Percentiles rank a stretch among this genome's conserved stretches.
phyloP scores from a whole-genome alignment of 768 basidiomycete species.

The Mycena metata region DNA sequence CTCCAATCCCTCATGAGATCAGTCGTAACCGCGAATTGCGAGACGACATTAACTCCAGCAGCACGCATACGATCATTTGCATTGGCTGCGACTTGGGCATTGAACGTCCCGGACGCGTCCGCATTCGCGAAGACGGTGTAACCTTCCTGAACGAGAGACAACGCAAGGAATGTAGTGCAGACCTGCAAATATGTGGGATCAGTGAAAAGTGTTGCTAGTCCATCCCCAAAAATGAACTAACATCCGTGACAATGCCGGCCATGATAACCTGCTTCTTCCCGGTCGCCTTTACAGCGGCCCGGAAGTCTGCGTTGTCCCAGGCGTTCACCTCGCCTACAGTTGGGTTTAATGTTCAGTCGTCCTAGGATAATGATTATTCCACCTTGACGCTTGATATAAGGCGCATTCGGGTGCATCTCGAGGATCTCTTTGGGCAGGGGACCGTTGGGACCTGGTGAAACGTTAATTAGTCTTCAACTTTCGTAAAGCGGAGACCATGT shows the following conservation, averaged over 20 bases:
- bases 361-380: no score
- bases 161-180: slow-evolving; percentile 62
- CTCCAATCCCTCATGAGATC: slow-evolving; percentile 69
- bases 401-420: slow-evolving; percentile 59
- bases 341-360: neutral
- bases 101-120: slow-evolving; percentile 61
- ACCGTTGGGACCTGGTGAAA: slow-evolving; percentile 59
- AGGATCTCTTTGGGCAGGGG: slow-evolving; percentile 60
- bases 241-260: slow-evolving; percentile 65
- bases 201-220: neutral
- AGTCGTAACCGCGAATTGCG: slow-evolving; percentile 57
- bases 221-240: slow-evolving; percentile 38
- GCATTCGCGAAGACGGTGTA: slow-evolving; percentile 63
- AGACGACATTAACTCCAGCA: slow-evolving; percentile 61
- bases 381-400: slow-evolving; percentile 59
- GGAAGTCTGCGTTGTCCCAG: slow-evolving; percentile 65
- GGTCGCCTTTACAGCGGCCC: slow-evolving; percentile 59
- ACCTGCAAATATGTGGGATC: slow-evolving; percentile 48
- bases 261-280: slow-evolving; percentile 65
- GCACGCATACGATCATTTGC: slow-evolving; percentile 64
- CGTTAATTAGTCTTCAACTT: neutral
- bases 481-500: slow-evolving; percentile 1
- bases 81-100: slow-evolving; percentile 55
- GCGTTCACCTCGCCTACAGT: slow-evolving; percentile 59
- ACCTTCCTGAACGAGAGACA: slow-evolving; percentile 60